Base-by-base conservation (phyloP, 2,329 filamentous ascomycete genomes). In the Fusarium sp. region DNA sequence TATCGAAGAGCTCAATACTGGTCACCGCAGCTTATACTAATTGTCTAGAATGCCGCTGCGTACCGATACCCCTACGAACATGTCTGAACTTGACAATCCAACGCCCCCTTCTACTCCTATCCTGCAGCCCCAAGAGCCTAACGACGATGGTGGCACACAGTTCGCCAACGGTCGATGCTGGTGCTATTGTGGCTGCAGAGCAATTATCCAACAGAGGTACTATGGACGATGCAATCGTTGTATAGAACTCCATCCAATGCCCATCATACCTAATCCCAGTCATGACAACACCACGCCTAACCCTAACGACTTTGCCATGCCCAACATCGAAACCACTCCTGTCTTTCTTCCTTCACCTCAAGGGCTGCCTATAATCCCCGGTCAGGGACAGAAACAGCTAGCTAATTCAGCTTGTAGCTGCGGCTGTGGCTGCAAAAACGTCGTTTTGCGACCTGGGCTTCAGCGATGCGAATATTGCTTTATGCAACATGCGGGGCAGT, bases 81-180 rank as follows among this genome's bases (percentile, higher is more conserved):
- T 45, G 26, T 9, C 42, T 13, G 26, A 30, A n/a, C 26, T 7
- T 18, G 9, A 37, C 1, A 1, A 38, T 8, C 8, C 8, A 15
- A 13, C 16, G 15, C 20, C 3, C 23, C 2, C 16, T 8, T 28
- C 30, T 30, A 30, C 30, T 30, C 15, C 7, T 13, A 12, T 3
- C 8, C 7, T 15, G 0, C 42, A 5, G 16, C 5, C 16, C 0
- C 2, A 20, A 30, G 7, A 4, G 7, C 0, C 4, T 26, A 6
- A 10, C 7, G 10, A 18, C 18, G 7, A 18, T 30, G n/a, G 26
- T n/a, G 26, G 10, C 16, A 3, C 3, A 11, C 16, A 9, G 3
- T 13, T 30, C 11, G 16, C 42, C 11, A 45, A 45, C 30, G 26
- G 42, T 9, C 23, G 23, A 37, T 50, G 46, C 33, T 37, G 33